Evolutionary conservation across 1,284 basidiomycete genomes (phyloP).

Genomic region (Afroboletus lepidellus): DNA sequence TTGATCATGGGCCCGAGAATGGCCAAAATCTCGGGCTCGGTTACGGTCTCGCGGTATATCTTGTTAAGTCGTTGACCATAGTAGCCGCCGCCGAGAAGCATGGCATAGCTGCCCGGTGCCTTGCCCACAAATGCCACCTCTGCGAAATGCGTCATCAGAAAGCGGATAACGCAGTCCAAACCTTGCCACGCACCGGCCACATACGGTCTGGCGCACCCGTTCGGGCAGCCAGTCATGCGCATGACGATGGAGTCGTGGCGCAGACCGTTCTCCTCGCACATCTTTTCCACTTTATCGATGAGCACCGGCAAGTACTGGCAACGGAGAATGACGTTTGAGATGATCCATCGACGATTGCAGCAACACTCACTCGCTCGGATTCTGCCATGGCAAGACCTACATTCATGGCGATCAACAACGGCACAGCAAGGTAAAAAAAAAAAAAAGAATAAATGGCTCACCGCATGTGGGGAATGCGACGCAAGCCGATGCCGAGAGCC

Average conservation of each 20-base stretch:
- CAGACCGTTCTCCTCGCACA: conserved; percentile 91
- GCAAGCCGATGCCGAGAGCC: conserved; percentile 89
- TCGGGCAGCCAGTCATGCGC: conserved; percentile 97
- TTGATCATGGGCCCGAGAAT: conserved; percentile 93
- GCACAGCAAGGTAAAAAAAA: not conserved
- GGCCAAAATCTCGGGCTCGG: conserved; percentile 90
- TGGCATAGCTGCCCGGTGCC: conserved; percentile 89
- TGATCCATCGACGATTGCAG: not conserved
- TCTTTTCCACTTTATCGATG: conserved; percentile 93
- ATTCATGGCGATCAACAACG: conserved; percentile 7
- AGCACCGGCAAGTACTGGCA: conserved; percentile 88
- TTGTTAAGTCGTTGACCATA: conserved; percentile 93
- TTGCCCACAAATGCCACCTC: conserved; percentile 98
- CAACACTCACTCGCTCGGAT: conserved; percentile 69
- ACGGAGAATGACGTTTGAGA: conserved; percentile 5
- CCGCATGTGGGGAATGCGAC: conserved; percentile 98
- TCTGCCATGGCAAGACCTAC: conserved; percentile 91
- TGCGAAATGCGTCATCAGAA: conserved; percentile 23
- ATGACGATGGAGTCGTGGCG: conserved; percentile 94
- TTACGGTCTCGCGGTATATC: conserved; percentile 89
- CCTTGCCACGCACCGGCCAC: conserved; percentile 61
- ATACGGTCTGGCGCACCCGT: conserved; percentile 94
- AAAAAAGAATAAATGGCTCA: conserved; percentile 28
- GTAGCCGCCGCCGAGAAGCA: conserved; percentile 96
- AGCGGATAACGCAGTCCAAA: not conserved